phyloP scores from a whole-genome alignment of 176 grass and related monocot species.

The Triticum timopheevii region DNA sequence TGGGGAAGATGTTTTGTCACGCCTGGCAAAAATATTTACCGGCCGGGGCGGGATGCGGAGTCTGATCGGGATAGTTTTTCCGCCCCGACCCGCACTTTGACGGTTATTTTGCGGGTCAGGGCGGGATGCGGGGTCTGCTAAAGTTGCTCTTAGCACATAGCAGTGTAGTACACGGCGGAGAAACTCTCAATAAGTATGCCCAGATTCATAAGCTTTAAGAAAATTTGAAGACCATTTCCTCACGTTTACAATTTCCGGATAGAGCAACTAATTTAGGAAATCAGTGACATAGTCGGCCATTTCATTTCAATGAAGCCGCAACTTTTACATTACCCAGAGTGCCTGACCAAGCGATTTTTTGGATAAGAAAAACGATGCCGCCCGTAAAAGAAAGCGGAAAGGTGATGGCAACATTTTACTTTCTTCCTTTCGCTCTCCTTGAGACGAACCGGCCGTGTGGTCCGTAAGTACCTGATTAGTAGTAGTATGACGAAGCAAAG shows the following conservation, averaged over 20 bases:
- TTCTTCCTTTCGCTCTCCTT: background rate
- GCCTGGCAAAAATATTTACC: no score
- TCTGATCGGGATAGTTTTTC: no score
- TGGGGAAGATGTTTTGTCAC: no score
- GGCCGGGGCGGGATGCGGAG: no score
- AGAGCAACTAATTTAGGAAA: constrained; percentile 9
- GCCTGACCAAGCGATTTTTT: background rate
- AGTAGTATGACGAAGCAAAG: constrained; percentile 7
- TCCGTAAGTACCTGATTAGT: background rate
- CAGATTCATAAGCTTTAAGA: background rate
- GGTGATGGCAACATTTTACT: background rate
- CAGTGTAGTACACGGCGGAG: background rate
- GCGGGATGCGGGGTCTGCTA: no score
- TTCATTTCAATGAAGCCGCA: constrained; percentile 10
- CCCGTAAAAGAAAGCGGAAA: background rate
- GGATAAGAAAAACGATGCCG: background rate
- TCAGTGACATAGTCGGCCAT: background rate
- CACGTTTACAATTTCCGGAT: background rate
- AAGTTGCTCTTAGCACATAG: background rate
- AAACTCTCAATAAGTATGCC: background rate
- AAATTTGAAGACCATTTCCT: constrained; percentile 30
- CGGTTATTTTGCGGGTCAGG: no score
- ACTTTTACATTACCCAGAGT: background rate
- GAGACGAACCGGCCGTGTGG: background rate
- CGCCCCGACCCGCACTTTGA: no score